Evolutionary conservation across 176 grass and related monocot genomes (phyloP), one percentile per base, ranked within the genome.

Genomic region (Ensete glaucum): DNA sequence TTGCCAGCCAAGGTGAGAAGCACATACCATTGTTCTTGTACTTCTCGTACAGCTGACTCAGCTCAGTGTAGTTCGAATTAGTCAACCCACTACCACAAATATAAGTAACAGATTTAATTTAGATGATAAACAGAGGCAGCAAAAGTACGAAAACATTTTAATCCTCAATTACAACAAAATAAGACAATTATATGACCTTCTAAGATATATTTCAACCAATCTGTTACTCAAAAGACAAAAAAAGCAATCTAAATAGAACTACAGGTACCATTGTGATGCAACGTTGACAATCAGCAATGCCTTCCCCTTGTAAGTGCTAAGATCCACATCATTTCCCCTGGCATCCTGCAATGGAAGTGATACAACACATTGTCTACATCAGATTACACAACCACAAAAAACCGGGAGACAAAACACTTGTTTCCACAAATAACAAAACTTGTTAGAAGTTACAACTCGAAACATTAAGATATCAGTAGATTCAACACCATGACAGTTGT

Each of bases 251-350:
- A 12, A 69, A 55, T 8, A 72, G 65, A 71, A 50, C 71, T 14
- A 53, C 48, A 65, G 48, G 48, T 89, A 99, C 95, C 95, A 99
- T 69, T 94, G 95, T 24, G 95, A 99, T 72, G 95, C 95, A 21
- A 99, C 95, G 76, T 99, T 99, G 29, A 99, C 95, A 21, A 94
- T 91, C 77, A 99, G 86, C 50, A 99, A 77, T 84, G 84, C 95
- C 64, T 94, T 94, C 58, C 86, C 95, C 84, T 89, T 98, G 86
- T 91, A 94, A 72, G 62, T 81, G 84, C 90, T 87, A 19, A 98
- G 95, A 70, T 94, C 86, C 62, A 98, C 88, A 64, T 98, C 95
- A 48, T 94, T 89, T 4, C 88, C 90, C 15, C 78, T 99, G 1
- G 90, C 78, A 88, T 99, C 95, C 95, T 99, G 81, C 62, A 83